Percentiles rank a stretch among this genome's conserved stretches.
These are phyloP conservation scores for Triticum monococcum DNA, from an alignment of 176 grass and related monocot species.

Conservation along the genomic window DNA sequence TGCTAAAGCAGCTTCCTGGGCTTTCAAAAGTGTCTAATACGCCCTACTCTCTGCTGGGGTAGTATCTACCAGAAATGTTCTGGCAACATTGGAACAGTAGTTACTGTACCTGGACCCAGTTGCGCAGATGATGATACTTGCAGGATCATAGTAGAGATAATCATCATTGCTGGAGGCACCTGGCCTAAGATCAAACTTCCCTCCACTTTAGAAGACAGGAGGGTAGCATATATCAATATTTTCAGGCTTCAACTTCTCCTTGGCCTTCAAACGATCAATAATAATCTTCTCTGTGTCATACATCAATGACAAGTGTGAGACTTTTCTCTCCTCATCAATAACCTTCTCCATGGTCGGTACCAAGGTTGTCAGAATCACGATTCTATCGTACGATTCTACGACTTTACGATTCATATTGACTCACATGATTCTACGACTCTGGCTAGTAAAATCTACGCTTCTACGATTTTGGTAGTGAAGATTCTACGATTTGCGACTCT, in stretches of 20 bases:
- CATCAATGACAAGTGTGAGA: slow-evolving; percentile 78
- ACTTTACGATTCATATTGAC: too few relatives aligned
- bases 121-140: slow-evolving; percentile 85
- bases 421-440: too few relatives aligned
- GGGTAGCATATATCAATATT: slow-evolving; percentile 97
- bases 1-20: slow-evolving; percentile 70
- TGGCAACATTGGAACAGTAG: slow-evolving; percentile 91
- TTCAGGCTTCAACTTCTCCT: slow-evolving; percentile 78
- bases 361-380: neutral
- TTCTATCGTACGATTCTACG: too few relatives aligned
- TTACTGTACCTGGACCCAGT: slow-evolving; percentile 76
- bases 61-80: slow-evolving; percentile 85
- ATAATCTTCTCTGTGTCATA: slow-evolving; percentile 81
- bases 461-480: too few relatives aligned
- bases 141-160: slow-evolving; percentile 76
- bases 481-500: too few relatives aligned
- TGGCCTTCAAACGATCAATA: slow-evolving; percentile 74
- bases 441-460: too few relatives aligned
- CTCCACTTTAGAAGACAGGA: slow-evolving; percentile 89
- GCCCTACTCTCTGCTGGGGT: slow-evolving; percentile 58
- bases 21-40: slow-evolving; percentile 83
- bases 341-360: slow-evolving; percentile 83
- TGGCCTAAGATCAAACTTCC: slow-evolving; percentile 86
- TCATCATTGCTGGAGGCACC: slow-evolving; percentile 88
- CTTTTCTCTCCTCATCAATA: slow-evolving; percentile 86